Percentiles rank a stretch among this genome's conserved stretches.
phyloP scores from a whole-genome alignment of 305 asterid species.

The Euphrasia arctica region DNA sequence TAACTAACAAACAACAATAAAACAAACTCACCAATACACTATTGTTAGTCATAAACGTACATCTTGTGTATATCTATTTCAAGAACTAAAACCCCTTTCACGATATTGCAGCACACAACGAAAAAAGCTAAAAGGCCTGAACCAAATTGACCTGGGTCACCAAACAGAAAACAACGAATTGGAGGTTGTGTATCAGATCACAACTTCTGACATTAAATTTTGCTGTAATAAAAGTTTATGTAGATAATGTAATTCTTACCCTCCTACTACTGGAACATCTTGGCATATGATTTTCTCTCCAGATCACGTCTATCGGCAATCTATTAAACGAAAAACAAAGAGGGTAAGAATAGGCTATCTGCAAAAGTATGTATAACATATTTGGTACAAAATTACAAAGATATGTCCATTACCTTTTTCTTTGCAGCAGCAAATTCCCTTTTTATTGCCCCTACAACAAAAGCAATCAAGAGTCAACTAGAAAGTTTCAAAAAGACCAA shows the following conservation, averaged over 20 bases:
- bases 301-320: constrained; percentile 47
- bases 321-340: constrained; percentile 26
- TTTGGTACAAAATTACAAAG: neutral
- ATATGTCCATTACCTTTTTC: constrained; percentile 36
- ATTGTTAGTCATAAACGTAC: constrained; percentile 23
- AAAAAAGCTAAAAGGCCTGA: constrained; percentile 24
- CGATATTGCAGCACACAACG: constrained; percentile 27
- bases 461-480: constrained; percentile 12
- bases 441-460: constrained; percentile 41
- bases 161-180: neutral
- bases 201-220: neutral
- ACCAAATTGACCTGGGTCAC: constrained; percentile 25
- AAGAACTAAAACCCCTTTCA: constrained; percentile 27
- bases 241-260: constrained; percentile 14
- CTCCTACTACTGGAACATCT: constrained; percentile 39
- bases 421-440: constrained; percentile 51
- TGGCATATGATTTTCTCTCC: constrained; percentile 52
- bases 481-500: neutral
- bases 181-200: neutral
- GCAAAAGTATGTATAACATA: neutral
- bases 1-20: neutral
- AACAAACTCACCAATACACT: constrained; percentile 26
- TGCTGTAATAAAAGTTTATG: neutral
- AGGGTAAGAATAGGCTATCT: constrained; percentile 6
- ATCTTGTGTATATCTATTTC: constrained; percentile 21